These are phyloP conservation scores for Phytopythium ostracodes DNA, from an alignment of 352 stramenopile genomes.

Conservation along the genomic window DNA sequence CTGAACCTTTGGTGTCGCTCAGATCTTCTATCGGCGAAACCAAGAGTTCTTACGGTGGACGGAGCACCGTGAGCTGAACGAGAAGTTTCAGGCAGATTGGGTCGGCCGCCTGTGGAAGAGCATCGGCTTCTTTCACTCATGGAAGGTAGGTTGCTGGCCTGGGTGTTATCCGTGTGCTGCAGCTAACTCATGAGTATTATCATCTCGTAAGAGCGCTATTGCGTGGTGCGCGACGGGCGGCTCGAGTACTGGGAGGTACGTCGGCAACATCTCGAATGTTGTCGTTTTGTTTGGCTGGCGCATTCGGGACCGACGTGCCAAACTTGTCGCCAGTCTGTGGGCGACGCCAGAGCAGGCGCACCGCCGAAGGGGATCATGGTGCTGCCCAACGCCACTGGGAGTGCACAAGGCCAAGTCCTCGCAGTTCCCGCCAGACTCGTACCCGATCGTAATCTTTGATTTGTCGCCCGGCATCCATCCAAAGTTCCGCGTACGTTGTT, in stretches of 20 bases:
- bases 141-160: slow-evolving; percentile 17
- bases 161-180: too few species aligned
- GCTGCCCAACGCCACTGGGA: slow-evolving; percentile 21
- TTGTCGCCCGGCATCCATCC: too few species aligned
- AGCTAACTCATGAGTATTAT: too few species aligned
- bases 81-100: slow-evolving; percentile 31
- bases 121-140: slow-evolving; percentile 17
- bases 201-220: slow-evolving; percentile 24
- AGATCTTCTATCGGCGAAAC: slow-evolving; percentile 31
- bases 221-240: slow-evolving; percentile 21
- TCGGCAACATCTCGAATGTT: too few species aligned
- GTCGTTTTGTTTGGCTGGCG: too few species aligned
- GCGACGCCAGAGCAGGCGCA: slow-evolving; percentile 25
- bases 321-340: slow-evolving; percentile 16
- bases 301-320: not conserved
- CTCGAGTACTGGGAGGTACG: slow-evolving; percentile 36
- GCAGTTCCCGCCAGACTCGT: slow-evolving; percentile 19
- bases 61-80: slow-evolving; percentile 25
- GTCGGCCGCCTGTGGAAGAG: slow-evolving; percentile 21
- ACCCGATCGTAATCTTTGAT: slow-evolving; percentile 29
- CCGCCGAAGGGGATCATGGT: slow-evolving; percentile 18
- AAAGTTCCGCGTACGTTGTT: not conserved
- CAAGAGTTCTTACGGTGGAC: slow-evolving; percentile 24
- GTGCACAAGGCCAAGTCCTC: slow-evolving; percentile 17
- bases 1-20: too few species aligned